Percentiles rank a stretch among this genome's conserved stretches.
These are phyloP conservation scores for Trichothecium sympodiale DNA, from an alignment of 2,329 filamentous ascomycete species.

Conservation along the genomic window DNA sequence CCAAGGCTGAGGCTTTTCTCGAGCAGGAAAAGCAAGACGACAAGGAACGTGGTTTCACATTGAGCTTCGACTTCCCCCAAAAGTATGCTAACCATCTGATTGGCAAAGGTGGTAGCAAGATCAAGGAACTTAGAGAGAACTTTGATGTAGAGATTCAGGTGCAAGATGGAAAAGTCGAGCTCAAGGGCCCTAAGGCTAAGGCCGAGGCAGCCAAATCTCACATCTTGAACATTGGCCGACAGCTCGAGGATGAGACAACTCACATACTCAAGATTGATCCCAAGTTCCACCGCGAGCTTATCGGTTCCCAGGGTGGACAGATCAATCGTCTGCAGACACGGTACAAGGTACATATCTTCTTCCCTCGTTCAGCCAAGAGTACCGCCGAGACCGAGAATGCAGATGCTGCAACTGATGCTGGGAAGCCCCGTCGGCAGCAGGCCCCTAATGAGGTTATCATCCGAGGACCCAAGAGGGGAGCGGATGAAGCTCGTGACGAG, in stretches of 20 bases:
- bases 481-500: slow-evolving; percentile 85
- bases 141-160: slow-evolving; percentile 74
- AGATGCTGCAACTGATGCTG: slow-evolving; percentile 59
- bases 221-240: slow-evolving; percentile 68
- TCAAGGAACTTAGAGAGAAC: slow-evolving; percentile 53
- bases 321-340: slow-evolving; percentile 87
- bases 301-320: slow-evolving; percentile 75
- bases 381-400: slow-evolving; percentile 58
- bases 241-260: slow-evolving; percentile 83
- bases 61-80: slow-evolving; percentile 86
- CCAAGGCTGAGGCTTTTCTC: slow-evolving; percentile 69
- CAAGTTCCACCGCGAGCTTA: slow-evolving; percentile 88
- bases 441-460: slow-evolving; percentile 80
- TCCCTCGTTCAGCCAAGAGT: slow-evolving; percentile 58
- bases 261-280: slow-evolving; percentile 83
- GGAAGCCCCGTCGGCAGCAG: slow-evolving; percentile 59
- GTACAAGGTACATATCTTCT: slow-evolving; percentile 92
- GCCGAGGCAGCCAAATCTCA: slow-evolving; percentile 76
- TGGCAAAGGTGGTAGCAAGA: slow-evolving; percentile 56
- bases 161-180: slow-evolving; percentile 84
- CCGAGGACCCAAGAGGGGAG: slow-evolving; percentile 84
- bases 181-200: slow-evolving; percentile 93
- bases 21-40: slow-evolving; percentile 86
- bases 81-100: slow-evolving; percentile 83
- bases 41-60: slow-evolving; percentile 79